These are phyloP conservation scores for Cryoendolithus antarcticus DNA, from an alignment of 2,329 filamentous ascomycete species.

Conservation along the genomic window DNA sequence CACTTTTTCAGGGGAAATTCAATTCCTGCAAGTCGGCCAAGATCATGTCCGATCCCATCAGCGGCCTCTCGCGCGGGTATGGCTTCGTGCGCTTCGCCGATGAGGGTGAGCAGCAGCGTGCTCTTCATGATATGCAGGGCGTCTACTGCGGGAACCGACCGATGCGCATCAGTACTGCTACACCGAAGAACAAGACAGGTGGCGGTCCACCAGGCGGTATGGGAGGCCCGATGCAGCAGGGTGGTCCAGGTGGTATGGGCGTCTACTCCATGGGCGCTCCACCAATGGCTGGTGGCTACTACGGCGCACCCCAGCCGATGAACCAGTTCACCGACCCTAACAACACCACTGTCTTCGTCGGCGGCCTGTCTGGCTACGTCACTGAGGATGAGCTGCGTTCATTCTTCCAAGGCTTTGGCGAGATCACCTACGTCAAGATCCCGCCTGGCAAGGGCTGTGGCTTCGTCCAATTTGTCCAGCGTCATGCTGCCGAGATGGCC, in stretches of 20 bases:
- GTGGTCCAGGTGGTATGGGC: slow-evolving; percentile 38
- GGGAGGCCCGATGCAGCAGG: slow-evolving; percentile 28
- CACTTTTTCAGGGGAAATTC: slow-evolving; percentile 92
- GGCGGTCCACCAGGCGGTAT: slow-evolving; percentile 42
- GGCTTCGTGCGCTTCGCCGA: slow-evolving; percentile 96
- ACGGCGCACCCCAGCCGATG: slow-evolving; percentile 68
- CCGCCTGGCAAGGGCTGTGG: slow-evolving; percentile 97
- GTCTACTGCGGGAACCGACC: slow-evolving; percentile 97
- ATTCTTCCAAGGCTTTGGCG: slow-evolving; percentile 98
- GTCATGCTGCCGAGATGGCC: slow-evolving; percentile 97
- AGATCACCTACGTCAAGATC: slow-evolving; percentile 99
- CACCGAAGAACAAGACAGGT: slow-evolving; percentile 76
- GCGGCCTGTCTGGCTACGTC: slow-evolving; percentile 91
- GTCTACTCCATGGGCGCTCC: slow-evolving; percentile 61
- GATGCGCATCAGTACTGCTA: slow-evolving; percentile 96
- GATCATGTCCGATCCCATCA: slow-evolving; percentile 99
- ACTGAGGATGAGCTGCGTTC: slow-evolving; percentile 99
- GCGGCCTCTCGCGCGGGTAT: slow-evolving; percentile 92
- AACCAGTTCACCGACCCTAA: slow-evolving; percentile 99
- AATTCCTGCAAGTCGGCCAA: slow-evolving; percentile 97
- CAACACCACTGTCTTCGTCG: slow-evolving; percentile 98
- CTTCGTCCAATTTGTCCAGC: slow-evolving; percentile 98
- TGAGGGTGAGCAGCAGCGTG: slow-evolving; percentile 90
- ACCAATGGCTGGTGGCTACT: slow-evolving; percentile 47
- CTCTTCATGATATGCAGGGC: slow-evolving; percentile 94